Evolutionary conservation across 139 green algal genomes (phyloP).

Genomic region (Coelastrella sp.): DNA sequence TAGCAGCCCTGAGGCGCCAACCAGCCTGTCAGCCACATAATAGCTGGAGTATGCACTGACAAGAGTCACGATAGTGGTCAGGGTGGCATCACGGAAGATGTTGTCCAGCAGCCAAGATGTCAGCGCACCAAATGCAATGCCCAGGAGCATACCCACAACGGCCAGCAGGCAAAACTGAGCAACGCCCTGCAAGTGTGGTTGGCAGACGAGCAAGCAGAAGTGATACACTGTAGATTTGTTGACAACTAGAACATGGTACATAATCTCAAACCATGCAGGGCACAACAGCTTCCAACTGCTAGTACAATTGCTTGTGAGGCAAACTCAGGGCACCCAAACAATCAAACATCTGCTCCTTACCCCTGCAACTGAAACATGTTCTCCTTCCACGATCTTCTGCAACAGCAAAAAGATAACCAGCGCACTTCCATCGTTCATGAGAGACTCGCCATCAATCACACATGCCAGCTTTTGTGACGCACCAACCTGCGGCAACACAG

Average conservation of each 20-base stretch:
- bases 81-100: conserved; percentile 64
- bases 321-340: no score
- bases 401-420: conserved; percentile 78
- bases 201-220: not conserved
- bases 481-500: conserved; percentile 63
- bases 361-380: conserved; percentile 10
- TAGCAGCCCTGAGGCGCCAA: conserved; percentile 72
- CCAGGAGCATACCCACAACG: conserved; percentile 64
- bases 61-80: conserved; percentile 66
- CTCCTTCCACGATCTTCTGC: conserved; percentile 40
- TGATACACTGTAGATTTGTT: no score
- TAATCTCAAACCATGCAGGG: no score
- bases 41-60: conserved; percentile 63
- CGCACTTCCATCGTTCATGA: conserved; percentile 89
- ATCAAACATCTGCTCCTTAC: no score
- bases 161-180: conserved; percentile 64
- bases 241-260: no score
- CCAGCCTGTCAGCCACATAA: conserved; percentile 68
- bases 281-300: no score
- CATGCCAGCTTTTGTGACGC: conserved; percentile 68
- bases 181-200: conserved; percentile 35
- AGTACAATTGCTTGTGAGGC: no score
- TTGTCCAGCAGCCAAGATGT: conserved; percentile 56
- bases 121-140: conserved; percentile 63
- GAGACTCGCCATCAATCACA: conserved; percentile 80